Base-by-base conservation (phyloP, 2,329 filamentous ascomycete species). In the Trichophyton simii region DNA sequence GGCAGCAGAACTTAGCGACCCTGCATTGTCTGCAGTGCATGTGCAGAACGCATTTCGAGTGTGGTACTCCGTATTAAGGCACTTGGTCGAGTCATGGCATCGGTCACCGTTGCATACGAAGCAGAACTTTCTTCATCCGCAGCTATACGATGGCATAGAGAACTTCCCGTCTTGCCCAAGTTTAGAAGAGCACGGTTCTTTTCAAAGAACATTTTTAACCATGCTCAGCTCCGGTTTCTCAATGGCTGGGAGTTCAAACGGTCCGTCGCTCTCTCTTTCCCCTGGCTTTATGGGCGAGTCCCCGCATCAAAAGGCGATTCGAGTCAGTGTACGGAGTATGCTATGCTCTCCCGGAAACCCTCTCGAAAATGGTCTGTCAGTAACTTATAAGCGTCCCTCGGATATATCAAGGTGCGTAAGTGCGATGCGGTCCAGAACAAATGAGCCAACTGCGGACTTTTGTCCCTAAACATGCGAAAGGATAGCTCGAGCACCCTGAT, bases 351-450 rank as follows among this genome's bases (percentile, higher is more conserved):
- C 88, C 84, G 68, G 3, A 81, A 0, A 89, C 75, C 0, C 89
- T 85, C 70, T 88, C 84, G 68, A 31, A 89, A 89, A 71, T 89
- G 86, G 69, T 89, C 85, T 2, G 83, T 87, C 61, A 88, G 83
- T 87, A 62, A 89, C 81, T 46, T 77, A 69, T 77, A 69, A 0
- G 86, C 87, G 38, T 86, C 86, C 44, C 80, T 76, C 20, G 84
- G 80, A 69, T 88, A 89, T 8, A 66, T 77, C 62, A 77, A 83
- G n/a, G 72, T 66, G 4, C 77, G 70, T 1, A 89, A 79, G 59
- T 85, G 78, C 9, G 78, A 72, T 2, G 71, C 74, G 1, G 79
- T 78, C 84, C 86, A 89, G 1, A 88, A 79, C 65, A 88, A 83
- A 55, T 76, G 68, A 1, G 78, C 75, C 0, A 84, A 87, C 44